Conservation (phyloP, 2,329 filamentous ascomycete species). For the Verticillium klebahnii region DNA sequence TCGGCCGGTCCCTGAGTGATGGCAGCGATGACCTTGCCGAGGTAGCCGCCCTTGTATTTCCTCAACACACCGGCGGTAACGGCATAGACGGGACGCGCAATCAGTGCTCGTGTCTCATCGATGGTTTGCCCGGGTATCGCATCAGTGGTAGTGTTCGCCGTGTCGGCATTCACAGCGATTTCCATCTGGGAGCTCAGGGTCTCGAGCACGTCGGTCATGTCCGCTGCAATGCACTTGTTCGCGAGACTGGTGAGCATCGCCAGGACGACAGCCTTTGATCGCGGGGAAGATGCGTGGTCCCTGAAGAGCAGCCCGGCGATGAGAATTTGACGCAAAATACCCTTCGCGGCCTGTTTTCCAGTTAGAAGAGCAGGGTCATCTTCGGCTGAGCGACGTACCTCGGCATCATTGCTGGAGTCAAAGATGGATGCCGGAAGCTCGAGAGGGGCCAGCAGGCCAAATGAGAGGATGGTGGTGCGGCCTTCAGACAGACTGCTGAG, state of each 20-base stretch:
- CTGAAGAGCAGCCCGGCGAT: slow-evolving; percentile 14
- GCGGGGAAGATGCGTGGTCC: slow-evolving; percentile 12
- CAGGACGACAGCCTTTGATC: slow-evolving; percentile 17
- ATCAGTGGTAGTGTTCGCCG: neutral
- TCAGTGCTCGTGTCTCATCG: neutral
- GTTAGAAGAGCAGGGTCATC: neutral
- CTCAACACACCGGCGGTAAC: slow-evolving; percentile 32
- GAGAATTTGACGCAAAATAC: slow-evolving; percentile 24
- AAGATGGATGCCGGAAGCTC: neutral
- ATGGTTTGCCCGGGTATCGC: neutral
- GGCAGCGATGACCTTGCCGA: slow-evolving; percentile 27
- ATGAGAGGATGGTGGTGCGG: slow-evolving; percentile 22
- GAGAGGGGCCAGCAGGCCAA: slow-evolving; percentile 33
- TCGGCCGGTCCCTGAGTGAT: slow-evolving; percentile 20
- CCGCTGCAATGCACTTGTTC: slow-evolving; percentile 40
- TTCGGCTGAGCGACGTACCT: neutral
- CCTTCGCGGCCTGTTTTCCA: slow-evolving; percentile 26
- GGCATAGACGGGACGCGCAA: slow-evolving; percentile 22
- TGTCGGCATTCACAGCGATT: slow-evolving; percentile 8
- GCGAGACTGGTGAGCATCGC: slow-evolving; percentile 34
- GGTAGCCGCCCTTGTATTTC: slow-evolving; percentile 29
- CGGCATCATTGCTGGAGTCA: neutral
- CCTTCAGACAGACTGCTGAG: slow-evolving; percentile 11
- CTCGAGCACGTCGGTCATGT: slow-evolving; percentile 14
- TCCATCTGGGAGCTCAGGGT: slow-evolving; percentile 9